A percentile compares a stretch with the other conserved stretches of the same genome.
Evolutionary conservation across 169 alveolate genomes (phyloP).

Genomic region (Toxoplasma gondii): DNA sequence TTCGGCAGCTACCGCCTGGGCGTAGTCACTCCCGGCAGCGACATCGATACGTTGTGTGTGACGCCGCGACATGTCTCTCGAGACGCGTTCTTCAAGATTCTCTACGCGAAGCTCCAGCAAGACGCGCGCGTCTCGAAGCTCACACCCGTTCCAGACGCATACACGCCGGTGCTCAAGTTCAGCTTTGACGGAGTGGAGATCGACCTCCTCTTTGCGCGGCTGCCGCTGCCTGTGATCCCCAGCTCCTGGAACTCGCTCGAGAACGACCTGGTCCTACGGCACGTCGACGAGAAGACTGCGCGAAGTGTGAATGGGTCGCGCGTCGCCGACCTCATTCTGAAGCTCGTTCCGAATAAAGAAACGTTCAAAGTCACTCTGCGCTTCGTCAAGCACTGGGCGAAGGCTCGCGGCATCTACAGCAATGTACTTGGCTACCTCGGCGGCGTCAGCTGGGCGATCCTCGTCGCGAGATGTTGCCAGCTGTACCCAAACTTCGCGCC

Average conservation of each 20-base stretch:
- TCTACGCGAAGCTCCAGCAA: conserved; percentile 88
- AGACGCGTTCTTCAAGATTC: conserved; percentile 91
- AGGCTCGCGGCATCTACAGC: conserved; percentile 96
- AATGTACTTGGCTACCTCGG: conserved; percentile 98
- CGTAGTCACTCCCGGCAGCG: conserved; percentile 97
- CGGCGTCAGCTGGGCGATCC: conserved; percentile 99
- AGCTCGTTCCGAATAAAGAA: conserved; percentile 93
- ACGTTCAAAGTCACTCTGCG: conserved; percentile 93
- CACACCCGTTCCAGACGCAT: conserved; percentile 95
- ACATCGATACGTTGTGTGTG: conserved; percentile 97
- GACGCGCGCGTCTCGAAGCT: conserved; percentile 91
- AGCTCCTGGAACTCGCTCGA: conserved; percentile 84
- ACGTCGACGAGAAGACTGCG: conserved; percentile 90
- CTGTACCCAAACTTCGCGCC: conserved; percentile 93
- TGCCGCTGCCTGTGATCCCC: conserved; percentile 90
- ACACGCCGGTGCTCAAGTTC: conserved; percentile 96
- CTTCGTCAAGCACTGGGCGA: conserved; percentile 97
- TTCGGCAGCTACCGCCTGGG: conserved; percentile 97
- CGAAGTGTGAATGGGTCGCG: conserved; percentile 94
- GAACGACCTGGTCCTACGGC: conserved; percentile 81
- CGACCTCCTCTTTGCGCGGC: conserved; percentile 96
- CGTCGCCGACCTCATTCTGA: conserved; percentile 94
- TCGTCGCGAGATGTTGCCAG: conserved; percentile 97
- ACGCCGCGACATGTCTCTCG: conserved; percentile 96
- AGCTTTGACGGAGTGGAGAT: conserved; percentile 93